phyloP scores from a whole-genome alignment of 768 basidiomycete species.

The Crepidotus variabilis region DNA sequence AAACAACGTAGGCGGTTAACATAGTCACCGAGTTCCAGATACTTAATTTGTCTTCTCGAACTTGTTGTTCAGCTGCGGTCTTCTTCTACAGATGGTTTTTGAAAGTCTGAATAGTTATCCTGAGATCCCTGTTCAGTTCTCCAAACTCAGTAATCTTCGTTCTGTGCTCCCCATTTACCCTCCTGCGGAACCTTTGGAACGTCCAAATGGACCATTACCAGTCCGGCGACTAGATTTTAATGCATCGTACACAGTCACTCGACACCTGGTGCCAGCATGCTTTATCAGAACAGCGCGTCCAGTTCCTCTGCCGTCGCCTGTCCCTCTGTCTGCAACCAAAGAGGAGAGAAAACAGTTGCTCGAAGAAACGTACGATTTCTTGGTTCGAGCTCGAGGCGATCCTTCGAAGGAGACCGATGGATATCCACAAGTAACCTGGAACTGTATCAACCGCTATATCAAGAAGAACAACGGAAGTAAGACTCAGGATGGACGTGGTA shows the following conservation, averaged over 20 bases:
- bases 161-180: constrained; percentile 31
- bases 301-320: constrained; percentile 30
- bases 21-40: too few relatives aligned
- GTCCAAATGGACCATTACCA: constrained; percentile 36
- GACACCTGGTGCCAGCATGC: constrained; percentile 53
- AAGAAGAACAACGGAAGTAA: constrained; percentile 24
- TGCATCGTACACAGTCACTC: constrained; percentile 38
- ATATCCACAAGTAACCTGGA: constrained; percentile 53
- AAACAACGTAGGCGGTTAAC: too few relatives aligned
- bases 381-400: constrained; percentile 21
- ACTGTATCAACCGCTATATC: constrained; percentile 66
- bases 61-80: neutral
- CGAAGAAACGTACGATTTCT: constrained; percentile 12
- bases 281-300: constrained; percentile 41
- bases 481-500: constrained; percentile 27
- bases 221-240: constrained; percentile 29
- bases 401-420: constrained; percentile 31
- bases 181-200: constrained; percentile 27
- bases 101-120: neutral
- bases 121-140: neutral
- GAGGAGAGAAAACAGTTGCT: constrained; percentile 27
- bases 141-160: neutral
- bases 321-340: constrained; percentile 28
- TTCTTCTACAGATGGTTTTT: neutral
- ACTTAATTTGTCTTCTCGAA: too few relatives aligned